Evolutionary conservation across 164 flowering plant genomes (phyloP), one percentile per base, ranked within the genome.

Genomic region (Piper betle): DNA sequence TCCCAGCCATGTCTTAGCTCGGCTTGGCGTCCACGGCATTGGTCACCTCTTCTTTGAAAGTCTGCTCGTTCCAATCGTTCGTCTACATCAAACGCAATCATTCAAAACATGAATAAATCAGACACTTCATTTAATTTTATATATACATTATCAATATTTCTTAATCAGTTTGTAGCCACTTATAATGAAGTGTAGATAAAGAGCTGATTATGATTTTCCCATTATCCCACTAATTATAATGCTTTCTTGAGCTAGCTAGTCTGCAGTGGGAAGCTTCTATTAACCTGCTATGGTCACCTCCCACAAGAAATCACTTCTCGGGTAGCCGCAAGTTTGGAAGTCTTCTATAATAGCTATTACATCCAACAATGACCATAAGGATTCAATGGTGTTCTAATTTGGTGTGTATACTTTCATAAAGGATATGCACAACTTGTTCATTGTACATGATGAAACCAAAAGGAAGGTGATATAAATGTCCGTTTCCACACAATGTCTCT

Each of bases 1-100:
- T 5, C 6, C 39, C 5, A 39, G 6, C n/a, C 33, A 17, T 2
- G 12, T 19, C 46, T 63, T 58, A 59, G 6, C 33, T 62, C 11
- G 50, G 37, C 48, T 52, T 40, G 41, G 64, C 65, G 52, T 38
- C 74, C 18, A 65, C 60, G 3, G 67, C 56, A 11, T 66, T 68
- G 60, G 57, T 52, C 53, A 74, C 19, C 38, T 67, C 74, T 68
- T 70, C 77, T 55, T 56, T 43, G 64, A 74, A 71, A 54, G 69
- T 18, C 38, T 57, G 42, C 62, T 59, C 67, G 62, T 74, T 69
- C 71, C 71, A 74, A 20, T 70, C 71, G 41, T 20, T 25, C 1
- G 65, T 71, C 74, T 73, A 40, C 33, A 55, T 55, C 58, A 33
- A 6, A 19, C 37, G 20, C 25, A 38, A 55, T 17, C 58, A 33